Evolutionary conservation across 208 protist genomes (phyloP).

Genomic region (Kentomonas sorsogonicus): DNA sequence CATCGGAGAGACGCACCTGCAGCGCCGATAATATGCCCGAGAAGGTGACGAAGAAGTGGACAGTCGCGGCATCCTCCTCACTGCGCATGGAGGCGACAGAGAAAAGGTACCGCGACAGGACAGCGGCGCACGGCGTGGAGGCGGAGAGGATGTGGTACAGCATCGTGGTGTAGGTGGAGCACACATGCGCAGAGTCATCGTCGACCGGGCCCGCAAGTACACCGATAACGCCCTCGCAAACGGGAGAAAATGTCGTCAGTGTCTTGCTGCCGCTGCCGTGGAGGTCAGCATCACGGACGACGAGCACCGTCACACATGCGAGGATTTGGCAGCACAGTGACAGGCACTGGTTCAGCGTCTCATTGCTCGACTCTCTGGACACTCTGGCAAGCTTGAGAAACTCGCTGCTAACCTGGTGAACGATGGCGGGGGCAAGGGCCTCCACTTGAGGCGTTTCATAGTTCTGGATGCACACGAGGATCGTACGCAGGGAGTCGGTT

Average conservation of each 20-base stretch:
- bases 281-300: neutral
- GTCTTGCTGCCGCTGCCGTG: neutral
- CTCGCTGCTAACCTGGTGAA: too few species aligned
- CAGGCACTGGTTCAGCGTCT: conserved; percentile 11
- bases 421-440: too few species aligned
- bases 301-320: too few species aligned
- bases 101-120: conserved; percentile 25
- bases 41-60: neutral
- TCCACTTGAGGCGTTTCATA: too few species aligned
- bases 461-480: conserved; percentile 32
- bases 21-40: neutral
- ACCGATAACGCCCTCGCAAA: conserved; percentile 30
- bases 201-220: conserved; percentile 24
- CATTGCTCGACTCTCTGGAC: conserved; percentile 18
- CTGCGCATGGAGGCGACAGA: conserved; percentile 26
- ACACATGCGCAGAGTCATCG: conserved; percentile 18
- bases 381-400: too few species aligned
- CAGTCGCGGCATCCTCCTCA: neutral
- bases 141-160: conserved; percentile 50
- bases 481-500: conserved; percentile 36
- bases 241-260: neutral
- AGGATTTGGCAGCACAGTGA: neutral
- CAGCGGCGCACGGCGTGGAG: conserved; percentile 22
- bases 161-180: conserved; percentile 68
- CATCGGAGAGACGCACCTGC: too few species aligned